Conservation (phyloP, 345 rosid genomes). For the Alliaria petiolata region DNA sequence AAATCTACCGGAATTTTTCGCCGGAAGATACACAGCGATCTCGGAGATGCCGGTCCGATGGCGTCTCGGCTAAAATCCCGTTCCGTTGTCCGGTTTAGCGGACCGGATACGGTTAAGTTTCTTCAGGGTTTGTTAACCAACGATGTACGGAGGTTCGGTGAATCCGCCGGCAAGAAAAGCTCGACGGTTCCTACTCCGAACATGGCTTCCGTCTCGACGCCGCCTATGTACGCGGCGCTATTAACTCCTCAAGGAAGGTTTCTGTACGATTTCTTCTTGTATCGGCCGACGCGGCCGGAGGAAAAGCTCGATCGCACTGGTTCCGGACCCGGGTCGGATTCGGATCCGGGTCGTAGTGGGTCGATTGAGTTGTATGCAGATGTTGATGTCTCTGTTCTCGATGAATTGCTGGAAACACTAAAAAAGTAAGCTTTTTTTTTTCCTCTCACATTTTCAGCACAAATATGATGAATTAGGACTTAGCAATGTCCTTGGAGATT, state of each 20-base stretch:
- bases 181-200: conserved; percentile 58
- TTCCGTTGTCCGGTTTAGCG: conserved; percentile 79
- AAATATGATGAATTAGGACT: background rate
- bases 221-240: conserved; percentile 80
- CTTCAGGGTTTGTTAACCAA: conserved; percentile 85
- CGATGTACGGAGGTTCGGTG: conserved; percentile 61
- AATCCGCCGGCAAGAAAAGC: conserved; percentile 34
- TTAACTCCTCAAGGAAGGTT: conserved; percentile 89
- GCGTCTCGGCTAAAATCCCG: conserved; percentile 63
- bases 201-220: conserved; percentile 37
- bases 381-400: conserved; percentile 60
- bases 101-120: conserved; percentile 85
- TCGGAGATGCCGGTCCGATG: conserved; percentile 44
- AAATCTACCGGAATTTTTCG: conserved; percentile 1
- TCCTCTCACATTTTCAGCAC: background rate
- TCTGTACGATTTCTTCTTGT: conserved; percentile 73
- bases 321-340: conserved; percentile 60
- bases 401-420: conserved; percentile 65
- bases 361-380: conserved; percentile 72
- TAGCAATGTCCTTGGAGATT: background rate
- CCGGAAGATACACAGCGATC: conserved; percentile 27
- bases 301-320: conserved; percentile 60
- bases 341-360: conserved; percentile 28
- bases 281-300: conserved; percentile 43
- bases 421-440: conserved; percentile 51